phyloP scores from a whole-genome alignment of 495 filamentous ascomycete genomes.

The Xylaria cubensis region DNA sequence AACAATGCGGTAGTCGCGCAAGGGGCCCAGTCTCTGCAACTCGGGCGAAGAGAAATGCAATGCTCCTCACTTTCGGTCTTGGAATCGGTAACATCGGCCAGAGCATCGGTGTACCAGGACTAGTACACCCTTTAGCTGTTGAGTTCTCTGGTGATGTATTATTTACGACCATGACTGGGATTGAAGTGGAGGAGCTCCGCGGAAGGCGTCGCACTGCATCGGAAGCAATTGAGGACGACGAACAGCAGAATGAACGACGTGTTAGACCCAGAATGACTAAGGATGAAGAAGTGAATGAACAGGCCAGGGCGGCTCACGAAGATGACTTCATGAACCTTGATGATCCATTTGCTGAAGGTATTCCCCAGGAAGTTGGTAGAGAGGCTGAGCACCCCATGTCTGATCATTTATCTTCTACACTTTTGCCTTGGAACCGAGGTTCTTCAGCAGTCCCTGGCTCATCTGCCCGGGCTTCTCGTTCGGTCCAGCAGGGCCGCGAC shows the following conservation, averaged over 20 bases:
- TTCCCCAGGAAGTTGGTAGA: conserved; percentile 46
- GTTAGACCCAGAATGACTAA: conserved; percentile 36
- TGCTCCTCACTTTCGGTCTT: conserved; percentile 51
- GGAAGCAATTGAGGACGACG: conserved; percentile 33
- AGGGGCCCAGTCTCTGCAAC: conserved; percentile 27
- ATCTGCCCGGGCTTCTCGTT: conserved; percentile 44
- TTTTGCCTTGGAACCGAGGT: conserved; percentile 52
- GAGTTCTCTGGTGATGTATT: conserved; percentile 48
- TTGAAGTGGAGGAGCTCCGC: conserved; percentile 28
- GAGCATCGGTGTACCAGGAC: conserved; percentile 34
- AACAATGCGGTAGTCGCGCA: conserved; percentile 46
- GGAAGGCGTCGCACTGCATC: conserved; percentile 37
- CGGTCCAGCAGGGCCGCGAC: conserved; percentile 42
- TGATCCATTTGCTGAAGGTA: conserved; percentile 29
- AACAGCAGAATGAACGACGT: conserved; percentile 33
- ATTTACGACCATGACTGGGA: conserved; percentile 38
- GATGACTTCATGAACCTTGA: conserved; percentile 35
- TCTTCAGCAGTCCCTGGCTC: conserved; percentile 52
- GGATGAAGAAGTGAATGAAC: conserved; percentile 28
- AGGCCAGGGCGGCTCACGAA: conserved; percentile 28
- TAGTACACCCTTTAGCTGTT: conserved; percentile 45
- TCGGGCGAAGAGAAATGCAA: conserved; percentile 54
- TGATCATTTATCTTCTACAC: conserved; percentile 48
- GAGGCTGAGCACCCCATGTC: conserved; percentile 44
- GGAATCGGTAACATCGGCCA: conserved; percentile 50